A percentile compares a stretch with the other conserved stretches of the same genome.
These are phyloP conservation scores for Nigrospora sphaerica DNA, from an alignment of 2,329 filamentous ascomycete species.

Conservation along the genomic window DNA sequence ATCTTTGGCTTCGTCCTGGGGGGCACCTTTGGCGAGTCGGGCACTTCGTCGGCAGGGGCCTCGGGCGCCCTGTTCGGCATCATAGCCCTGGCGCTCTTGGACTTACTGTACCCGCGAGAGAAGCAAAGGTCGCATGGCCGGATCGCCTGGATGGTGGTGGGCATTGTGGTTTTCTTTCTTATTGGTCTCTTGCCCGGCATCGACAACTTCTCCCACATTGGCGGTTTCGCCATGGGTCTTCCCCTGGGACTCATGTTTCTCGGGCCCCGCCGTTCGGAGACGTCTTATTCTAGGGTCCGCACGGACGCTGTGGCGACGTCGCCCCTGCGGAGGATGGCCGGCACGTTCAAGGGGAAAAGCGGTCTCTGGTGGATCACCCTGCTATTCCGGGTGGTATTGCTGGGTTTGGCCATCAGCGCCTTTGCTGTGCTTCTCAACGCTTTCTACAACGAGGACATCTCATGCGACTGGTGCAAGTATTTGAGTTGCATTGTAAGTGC, in stretches of 20 bases:
- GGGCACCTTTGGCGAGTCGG: slow-evolving; percentile 82
- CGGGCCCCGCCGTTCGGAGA: slow-evolving; percentile 38
- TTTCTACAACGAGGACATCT: slow-evolving; percentile 74
- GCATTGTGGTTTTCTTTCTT: slow-evolving; percentile 84
- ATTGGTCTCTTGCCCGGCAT: slow-evolving; percentile 85
- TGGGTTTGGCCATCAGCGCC: slow-evolving; percentile 72
- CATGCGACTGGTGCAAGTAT: slow-evolving; percentile 91
- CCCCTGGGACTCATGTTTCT: slow-evolving; percentile 76
- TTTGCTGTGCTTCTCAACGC: slow-evolving; percentile 86
- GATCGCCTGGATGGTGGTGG: slow-evolving; percentile 81
- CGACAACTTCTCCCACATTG: slow-evolving; percentile 97
- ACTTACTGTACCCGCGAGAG: slow-evolving; percentile 88
- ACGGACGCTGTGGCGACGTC: slow-evolving; percentile 40
- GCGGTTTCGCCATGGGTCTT: slow-evolving; percentile 88
- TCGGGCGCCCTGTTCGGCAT: slow-evolving; percentile 90
- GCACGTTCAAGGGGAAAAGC: slow-evolving; percentile 89
- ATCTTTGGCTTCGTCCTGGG: slow-evolving; percentile 96
- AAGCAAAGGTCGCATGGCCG: slow-evolving; percentile 69
- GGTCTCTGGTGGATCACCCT: slow-evolving; percentile 98
- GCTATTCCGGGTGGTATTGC: slow-evolving; percentile 72
- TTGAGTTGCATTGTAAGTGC: slow-evolving; percentile 80
- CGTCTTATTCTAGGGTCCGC: slow-evolving; percentile 63
- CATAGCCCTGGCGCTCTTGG: slow-evolving; percentile 79
- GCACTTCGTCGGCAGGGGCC: slow-evolving; percentile 77
- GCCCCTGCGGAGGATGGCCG: slow-evolving; percentile 56